Evolutionary conservation across 176 grass and related monocot species (phyloP), one percentile per base, ranked within the genome.

Genomic region (Dendrocalamus sinicus): DNA sequence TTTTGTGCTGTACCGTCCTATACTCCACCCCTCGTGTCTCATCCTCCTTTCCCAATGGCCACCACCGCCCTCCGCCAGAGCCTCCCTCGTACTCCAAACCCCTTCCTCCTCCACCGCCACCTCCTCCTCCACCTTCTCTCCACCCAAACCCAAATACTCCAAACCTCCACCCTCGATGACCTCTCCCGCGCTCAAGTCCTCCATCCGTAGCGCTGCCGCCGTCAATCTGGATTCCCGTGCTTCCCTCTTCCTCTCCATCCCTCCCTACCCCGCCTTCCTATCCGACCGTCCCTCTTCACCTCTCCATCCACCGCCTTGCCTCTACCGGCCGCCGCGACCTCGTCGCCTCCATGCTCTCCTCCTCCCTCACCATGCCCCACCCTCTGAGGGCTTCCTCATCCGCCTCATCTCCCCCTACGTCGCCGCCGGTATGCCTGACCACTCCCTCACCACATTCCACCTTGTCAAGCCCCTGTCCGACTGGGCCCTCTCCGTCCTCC

Each of bases 361-460:
- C 88, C 69, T 90, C 91, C 63, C 80, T 93, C 82, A 88, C 89
- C 72, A 16, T 28, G 37, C 79, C 84, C 19, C 89, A 86, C 86
- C 80, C 30, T 91, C 95, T 41, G 92, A 94, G 84, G 90, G 89
- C 46, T 94, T 97, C 84, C 86, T 92, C 17, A 20, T 97, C 61
- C 90, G 90, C 74, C 84, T 97, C 47, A 70, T 97, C 81, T 62
- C 67, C 40, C 92, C 92, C 44, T 97, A 97, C 81, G 87, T 90
- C 24, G 62, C 28, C 63, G 88, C 86, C 0, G 72, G 63, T 1
- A 94, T 97, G 90, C 71, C 88, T 53, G 86, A 89, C 77, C 92
- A 94, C 75, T 85, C 88, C 39, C 83, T 92, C 69, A 74, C 86
- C 72, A 72, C 81, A 51, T 94, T 97, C 88, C 70, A 77, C 82